These are phyloP conservation scores for Starmerella powellii DNA, from an alignment of 805 yeast species.

Conservation along the genomic window DNA sequence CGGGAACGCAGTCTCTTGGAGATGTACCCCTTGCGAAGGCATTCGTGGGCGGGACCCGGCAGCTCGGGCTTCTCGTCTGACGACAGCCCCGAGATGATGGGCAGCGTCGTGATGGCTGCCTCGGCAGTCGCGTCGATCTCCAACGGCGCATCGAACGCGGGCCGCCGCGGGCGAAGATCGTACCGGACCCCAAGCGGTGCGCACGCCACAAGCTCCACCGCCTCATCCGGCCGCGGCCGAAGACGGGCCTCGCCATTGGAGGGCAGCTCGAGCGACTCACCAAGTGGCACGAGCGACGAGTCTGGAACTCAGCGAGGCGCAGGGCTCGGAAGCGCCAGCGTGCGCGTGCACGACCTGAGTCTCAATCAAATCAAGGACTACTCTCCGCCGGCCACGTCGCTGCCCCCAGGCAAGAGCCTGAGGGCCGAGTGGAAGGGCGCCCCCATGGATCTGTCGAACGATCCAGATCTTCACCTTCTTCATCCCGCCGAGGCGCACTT, in stretches of 20 bases:
- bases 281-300: conserved; percentile 1
- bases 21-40: conserved; percentile 26
- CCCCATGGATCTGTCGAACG: conserved; percentile 77
- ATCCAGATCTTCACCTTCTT: conserved; percentile 57
- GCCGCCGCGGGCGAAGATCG: not conserved
- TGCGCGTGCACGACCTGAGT: conserved; percentile 33
- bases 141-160: no score
- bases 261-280: not conserved
- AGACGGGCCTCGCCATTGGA: conserved; percentile 1
- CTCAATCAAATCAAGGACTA: conserved; percentile 51
- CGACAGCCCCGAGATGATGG: not conserved
- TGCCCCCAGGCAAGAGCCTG: conserved; percentile 60
- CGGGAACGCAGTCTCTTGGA: conserved; percentile 26
- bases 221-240: conserved; percentile 5
- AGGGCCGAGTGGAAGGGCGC: conserved; percentile 97
- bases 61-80: conserved; percentile 3
- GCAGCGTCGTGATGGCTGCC: not conserved
- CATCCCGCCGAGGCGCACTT: conserved; percentile 86
- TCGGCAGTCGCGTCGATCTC: not conserved
- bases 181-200: not conserved
- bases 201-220: not conserved
- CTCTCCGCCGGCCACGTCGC: conserved; percentile 54
- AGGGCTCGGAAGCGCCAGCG: not conserved
- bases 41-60: conserved; percentile 25
- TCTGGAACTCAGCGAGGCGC: not conserved